Conservation (phyloP, 352 stramenopile genomes). For the Hyaloperonospora brassicae region DNA sequence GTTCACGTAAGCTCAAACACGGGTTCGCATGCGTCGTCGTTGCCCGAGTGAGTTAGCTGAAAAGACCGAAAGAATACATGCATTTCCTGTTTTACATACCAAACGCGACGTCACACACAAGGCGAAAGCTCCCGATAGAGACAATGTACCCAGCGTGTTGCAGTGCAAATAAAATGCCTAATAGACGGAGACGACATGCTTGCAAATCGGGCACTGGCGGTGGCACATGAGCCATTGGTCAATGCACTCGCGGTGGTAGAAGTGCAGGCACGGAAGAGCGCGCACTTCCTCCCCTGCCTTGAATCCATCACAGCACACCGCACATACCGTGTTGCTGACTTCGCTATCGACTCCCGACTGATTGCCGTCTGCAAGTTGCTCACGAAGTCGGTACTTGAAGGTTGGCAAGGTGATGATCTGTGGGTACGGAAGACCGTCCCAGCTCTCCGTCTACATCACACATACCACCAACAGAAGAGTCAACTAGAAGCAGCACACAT, state of each 20-base stretch:
- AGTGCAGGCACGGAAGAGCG: constrained; percentile 78
- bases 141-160: constrained; percentile 4
- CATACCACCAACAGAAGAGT: not conserved
- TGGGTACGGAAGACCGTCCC: constrained; percentile 71
- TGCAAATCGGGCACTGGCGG: constrained; percentile 82
- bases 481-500: constrained; percentile 1
- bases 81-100: constrained; percentile 26
- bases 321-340: constrained; percentile 67
- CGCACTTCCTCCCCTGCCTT: constrained; percentile 67
- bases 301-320: constrained; percentile 82
- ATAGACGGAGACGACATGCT: constrained; percentile 74
- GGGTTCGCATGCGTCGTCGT: constrained; percentile 1
- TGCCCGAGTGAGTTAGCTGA: constrained; percentile 4
- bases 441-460: constrained; percentile 40
- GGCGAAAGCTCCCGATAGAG: constrained; percentile 9
- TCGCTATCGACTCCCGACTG: constrained; percentile 25
- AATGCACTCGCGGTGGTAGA: constrained; percentile 87
- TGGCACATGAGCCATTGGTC: constrained; percentile 86
- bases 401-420: constrained; percentile 75
- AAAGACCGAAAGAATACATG: constrained; percentile 21
- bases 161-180: constrained; percentile 14
- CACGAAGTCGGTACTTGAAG: constrained; percentile 61
- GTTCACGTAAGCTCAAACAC: constrained; percentile 3
- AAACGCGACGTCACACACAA: constrained; percentile 6
- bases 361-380: constrained; percentile 21